phyloP scores from a whole-genome alignment of 768 basidiomycete genomes.

The Neoboletus brunneissimus region DNA sequence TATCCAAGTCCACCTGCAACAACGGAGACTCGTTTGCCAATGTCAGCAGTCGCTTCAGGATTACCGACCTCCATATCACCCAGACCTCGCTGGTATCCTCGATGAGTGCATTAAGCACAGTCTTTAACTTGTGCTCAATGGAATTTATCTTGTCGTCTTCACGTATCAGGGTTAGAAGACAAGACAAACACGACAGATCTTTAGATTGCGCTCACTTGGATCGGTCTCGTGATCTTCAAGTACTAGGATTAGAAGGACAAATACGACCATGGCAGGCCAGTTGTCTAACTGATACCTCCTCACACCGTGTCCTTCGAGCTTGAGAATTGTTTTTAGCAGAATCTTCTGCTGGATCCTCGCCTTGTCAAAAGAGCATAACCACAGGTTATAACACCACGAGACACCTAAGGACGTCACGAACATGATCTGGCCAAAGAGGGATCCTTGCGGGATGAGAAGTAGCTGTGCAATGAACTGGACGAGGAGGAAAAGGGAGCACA shows the following conservation, averaged over 20 bases:
- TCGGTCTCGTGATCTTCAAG: conserved; percentile 3
- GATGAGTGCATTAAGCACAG: conserved; percentile 2
- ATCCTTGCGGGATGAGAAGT: conserved; percentile 14
- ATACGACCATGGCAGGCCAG: conserved; percentile 12
- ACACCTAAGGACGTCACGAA: conserved; percentile 19
- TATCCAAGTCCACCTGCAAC: neutral
- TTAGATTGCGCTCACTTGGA: too few species aligned
- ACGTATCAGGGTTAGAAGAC: conserved; percentile 4
- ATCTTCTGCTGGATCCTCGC: conserved; percentile 10
- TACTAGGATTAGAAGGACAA: conserved; percentile 7
- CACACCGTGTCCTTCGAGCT: neutral
- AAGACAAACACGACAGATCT: conserved; percentile 6
- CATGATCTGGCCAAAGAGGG: conserved; percentile 14
- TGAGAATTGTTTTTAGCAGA: neutral
- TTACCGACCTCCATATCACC: neutral
- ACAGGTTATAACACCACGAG: conserved; percentile 33
- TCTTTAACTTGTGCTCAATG: neutral
- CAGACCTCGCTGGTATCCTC: conserved; percentile 3
- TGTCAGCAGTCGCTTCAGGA: neutral
- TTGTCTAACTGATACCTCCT: neutral
- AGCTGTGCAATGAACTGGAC: conserved; percentile 30
- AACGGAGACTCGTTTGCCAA: neutral
- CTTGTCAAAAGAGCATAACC: conserved; percentile 34
- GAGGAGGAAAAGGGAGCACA: conserved; percentile 28
- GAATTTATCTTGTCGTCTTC: neutral